Evolutionary conservation across 2,329 filamentous ascomycete genomes (phyloP).

Genomic region (Fusarium musae): DNA sequence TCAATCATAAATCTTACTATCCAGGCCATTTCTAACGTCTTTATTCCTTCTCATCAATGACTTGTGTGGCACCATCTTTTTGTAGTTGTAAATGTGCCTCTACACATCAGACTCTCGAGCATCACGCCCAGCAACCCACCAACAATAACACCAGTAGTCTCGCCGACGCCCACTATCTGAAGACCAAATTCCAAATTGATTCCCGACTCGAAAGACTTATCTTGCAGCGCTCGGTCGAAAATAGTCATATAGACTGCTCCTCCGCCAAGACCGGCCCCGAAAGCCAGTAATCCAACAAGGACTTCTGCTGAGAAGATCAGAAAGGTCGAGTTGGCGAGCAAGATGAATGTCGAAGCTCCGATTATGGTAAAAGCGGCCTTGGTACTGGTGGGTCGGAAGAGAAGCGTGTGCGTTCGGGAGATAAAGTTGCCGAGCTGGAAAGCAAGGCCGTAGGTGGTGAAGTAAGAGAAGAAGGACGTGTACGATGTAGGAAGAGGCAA

Average conservation of each 20-base stretch:
- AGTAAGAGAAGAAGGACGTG: conserved; percentile 44
- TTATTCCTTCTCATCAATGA: neutral
- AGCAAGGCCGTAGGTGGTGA: conserved; percentile 43
- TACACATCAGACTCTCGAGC: conserved; percentile 42
- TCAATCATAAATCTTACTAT: neutral
- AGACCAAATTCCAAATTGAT: conserved; percentile 46
- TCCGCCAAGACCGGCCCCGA: conserved; percentile 42
- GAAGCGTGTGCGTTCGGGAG: conserved; percentile 36
- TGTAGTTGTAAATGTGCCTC: conserved; percentile 1
- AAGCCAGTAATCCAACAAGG: conserved; percentile 42
- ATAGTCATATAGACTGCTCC: conserved; percentile 47
- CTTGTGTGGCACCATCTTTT: conserved; percentile 46
- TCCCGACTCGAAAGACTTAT: conserved; percentile 23
- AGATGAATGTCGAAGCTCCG: neutral
- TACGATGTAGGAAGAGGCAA: conserved; percentile 39
- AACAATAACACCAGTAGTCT: conserved; percentile 43
- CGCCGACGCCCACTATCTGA: conserved; percentile 44
- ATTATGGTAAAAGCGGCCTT: conserved; percentile 21
- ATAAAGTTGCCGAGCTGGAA: conserved; percentile 47
- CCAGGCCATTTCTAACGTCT: neutral
- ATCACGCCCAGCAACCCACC: conserved; percentile 43
- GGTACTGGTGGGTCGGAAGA: conserved; percentile 28
- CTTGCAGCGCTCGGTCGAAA: conserved; percentile 34
- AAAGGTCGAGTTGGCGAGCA: conserved; percentile 39
- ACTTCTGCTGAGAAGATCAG: conserved; percentile 36